These are phyloP conservation scores for Actinidia chinensis DNA, from an alignment of 179 eudicot genomes.

Conservation along the genomic window DNA sequence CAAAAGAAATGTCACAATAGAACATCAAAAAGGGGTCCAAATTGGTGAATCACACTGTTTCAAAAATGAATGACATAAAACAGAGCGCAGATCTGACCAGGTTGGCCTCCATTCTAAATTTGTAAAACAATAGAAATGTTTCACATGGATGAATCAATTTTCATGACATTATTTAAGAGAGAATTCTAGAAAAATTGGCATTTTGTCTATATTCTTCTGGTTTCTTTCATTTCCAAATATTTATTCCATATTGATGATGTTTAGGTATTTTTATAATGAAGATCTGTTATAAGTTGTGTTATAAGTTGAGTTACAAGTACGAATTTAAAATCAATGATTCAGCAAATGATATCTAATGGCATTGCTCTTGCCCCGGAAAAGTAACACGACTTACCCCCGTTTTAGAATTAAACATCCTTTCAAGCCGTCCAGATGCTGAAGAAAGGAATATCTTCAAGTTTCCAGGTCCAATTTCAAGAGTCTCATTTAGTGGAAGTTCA, in stretches of 20 bases:
- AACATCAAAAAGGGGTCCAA: not conserved
- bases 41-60: not conserved
- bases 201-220: not conserved
- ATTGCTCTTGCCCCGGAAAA: not conserved
- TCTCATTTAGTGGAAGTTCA: slow-evolving; percentile 38
- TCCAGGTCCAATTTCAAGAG: slow-evolving; percentile 73
- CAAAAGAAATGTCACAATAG: not conserved
- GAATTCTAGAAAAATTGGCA: not conserved
- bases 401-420: slow-evolving; percentile 51
- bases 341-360: not conserved
- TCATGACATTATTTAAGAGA: not conserved
- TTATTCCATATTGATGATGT: not conserved
- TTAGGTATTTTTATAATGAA: no score
- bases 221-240: not conserved
- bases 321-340: not conserved
- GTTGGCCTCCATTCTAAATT: slow-evolving; percentile 1
- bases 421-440: slow-evolving; percentile 56
- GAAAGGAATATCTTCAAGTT: slow-evolving; percentile 77
- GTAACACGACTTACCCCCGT: slow-evolving; percentile 54
- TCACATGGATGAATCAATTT: not conserved
- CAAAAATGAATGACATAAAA: not conserved
- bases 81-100: not conserved
- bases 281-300: no score
- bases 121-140: not conserved
- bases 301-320: not conserved